Conservation (phyloP, 306 rosid genomes). For the Glycine latifolia region DNA sequence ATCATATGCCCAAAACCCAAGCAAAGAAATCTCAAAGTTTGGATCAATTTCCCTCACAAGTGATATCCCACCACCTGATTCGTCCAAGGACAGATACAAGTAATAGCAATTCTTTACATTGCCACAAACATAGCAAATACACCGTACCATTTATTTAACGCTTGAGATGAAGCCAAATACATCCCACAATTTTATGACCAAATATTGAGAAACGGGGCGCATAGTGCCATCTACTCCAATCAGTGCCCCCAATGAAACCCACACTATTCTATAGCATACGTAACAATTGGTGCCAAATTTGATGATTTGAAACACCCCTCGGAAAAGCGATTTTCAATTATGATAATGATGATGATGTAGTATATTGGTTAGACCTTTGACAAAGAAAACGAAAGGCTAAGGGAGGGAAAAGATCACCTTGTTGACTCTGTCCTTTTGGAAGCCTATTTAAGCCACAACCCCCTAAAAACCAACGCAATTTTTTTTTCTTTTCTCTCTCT, state of each 20-base stretch:
- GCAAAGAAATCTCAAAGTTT: background rate
- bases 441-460: slow-evolving; percentile 51
- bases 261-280: slow-evolving; percentile 26
- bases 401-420: slow-evolving; percentile 47
- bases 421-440: slow-evolving; percentile 59
- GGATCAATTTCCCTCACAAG: slow-evolving; percentile 7
- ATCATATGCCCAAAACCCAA: slow-evolving; percentile 21
- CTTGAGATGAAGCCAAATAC: slow-evolving; percentile 36
- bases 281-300: slow-evolving; percentile 46
- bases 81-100: background rate
- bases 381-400: slow-evolving; percentile 41
- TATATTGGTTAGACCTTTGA: slow-evolving; percentile 48
- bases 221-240: slow-evolving; percentile 11
- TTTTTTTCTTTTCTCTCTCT: slow-evolving; percentile 39
- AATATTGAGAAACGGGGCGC: slow-evolving; percentile 1
- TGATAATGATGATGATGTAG: slow-evolving; percentile 54
- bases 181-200: slow-evolving; percentile 29
- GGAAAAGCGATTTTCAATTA: slow-evolving; percentile 44
- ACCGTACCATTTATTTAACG: background rate
- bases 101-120: background rate
- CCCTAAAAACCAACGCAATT: slow-evolving; percentile 33
- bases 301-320: slow-evolving; percentile 44
- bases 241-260: slow-evolving; percentile 28
- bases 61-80: no score
- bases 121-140: background rate